Evolutionary conservation across 345 rosid species (phyloP), one percentile per base, ranked within the genome.

Genomic region (Moringa oleifera): DNA sequence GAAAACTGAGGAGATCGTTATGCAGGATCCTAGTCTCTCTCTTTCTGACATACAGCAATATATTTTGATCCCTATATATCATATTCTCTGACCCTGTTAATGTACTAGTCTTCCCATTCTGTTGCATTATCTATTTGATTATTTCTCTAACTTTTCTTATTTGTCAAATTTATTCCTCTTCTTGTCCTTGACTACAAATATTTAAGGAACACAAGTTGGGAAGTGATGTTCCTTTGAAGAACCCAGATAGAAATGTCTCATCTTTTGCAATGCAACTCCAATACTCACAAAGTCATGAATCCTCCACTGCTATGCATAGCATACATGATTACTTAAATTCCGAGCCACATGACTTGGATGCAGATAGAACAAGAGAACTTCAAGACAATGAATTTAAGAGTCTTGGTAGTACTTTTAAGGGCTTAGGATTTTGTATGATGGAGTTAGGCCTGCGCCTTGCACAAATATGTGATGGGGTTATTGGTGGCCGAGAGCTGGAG

Each of bases 181-280:
- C 37, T 60, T 23, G 23, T 56, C 61, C 47, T 66, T 62, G 50
- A 24, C 31, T 52, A 24, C 53, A 51, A 54, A 23, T 28, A 51
- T 16, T 58, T 53, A 69, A 93, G 96, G 92, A 79, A 68, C 89
- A 86, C 58, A 75, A 69, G 20, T 78, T 90, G 75, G 98, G 99
- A 53, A 88, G 83, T 71, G 97, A 90, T 67, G 92, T 88, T 59
- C 75, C 95, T 33, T 71, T 86, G 73, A 90, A 90, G 80, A 85
- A 86, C 57, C 95, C 96, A 10, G 73, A 74, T 55, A 79, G 97
- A 72, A 79, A 64, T 36, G 96, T 88, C 58, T 86, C 97, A 7
- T 86, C 98, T 61, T 90, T 86, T 57, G 89, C 92, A 13, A 83
- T 77, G 96, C 87, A 85, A 67, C 82, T 90, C 57, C 79, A 62